phyloP scores from a whole-genome alignment of 2,329 filamentous ascomycete species.

The Aulographum hederae region DNA sequence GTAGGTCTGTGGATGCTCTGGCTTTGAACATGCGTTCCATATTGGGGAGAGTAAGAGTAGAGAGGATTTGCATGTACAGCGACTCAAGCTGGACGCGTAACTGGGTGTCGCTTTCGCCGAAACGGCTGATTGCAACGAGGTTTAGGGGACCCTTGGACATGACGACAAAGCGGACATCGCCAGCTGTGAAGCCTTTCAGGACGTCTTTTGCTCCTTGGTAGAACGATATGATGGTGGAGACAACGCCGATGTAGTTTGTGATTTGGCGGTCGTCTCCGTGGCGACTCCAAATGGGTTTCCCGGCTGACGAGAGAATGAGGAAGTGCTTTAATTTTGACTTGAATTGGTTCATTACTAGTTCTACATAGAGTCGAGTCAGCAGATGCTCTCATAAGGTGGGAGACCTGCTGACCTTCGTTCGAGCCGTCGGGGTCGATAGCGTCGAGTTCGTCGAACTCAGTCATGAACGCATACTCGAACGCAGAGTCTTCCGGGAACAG shows the following conservation, averaged over 20 bases:
- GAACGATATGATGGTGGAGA: slow-evolving; percentile 96
- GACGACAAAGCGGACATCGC: slow-evolving; percentile 69
- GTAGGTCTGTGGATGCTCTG: slow-evolving; percentile 82
- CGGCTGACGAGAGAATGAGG: slow-evolving; percentile 85
- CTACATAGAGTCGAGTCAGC: slow-evolving; percentile 15
- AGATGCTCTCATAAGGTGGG: slow-evolving; percentile 7
- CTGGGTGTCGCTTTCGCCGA: slow-evolving; percentile 84
- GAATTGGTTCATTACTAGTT: slow-evolving; percentile 49
- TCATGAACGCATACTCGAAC: slow-evolving; percentile 46
- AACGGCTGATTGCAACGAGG: slow-evolving; percentile 77
- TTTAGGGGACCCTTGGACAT: slow-evolving; percentile 74
- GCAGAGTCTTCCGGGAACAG: slow-evolving; percentile 23
- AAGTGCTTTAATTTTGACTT: slow-evolving; percentile 93
- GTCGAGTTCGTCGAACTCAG: slow-evolving; percentile 63
- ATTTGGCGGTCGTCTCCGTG: slow-evolving; percentile 82
- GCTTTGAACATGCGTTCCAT: slow-evolving; percentile 76
- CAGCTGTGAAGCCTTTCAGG: slow-evolving; percentile 73
- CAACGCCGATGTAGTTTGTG: slow-evolving; percentile 83
- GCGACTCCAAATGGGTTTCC: slow-evolving; percentile 92
- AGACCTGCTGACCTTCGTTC: slow-evolving; percentile 37
- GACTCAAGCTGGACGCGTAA: slow-evolving; percentile 77
- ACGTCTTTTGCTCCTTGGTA: slow-evolving; percentile 67
- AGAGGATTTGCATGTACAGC: slow-evolving; percentile 94
- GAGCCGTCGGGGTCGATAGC: slow-evolving; percentile 33
- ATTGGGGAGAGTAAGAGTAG: slow-evolving; percentile 76